Evolutionary conservation across 352 stramenopile species (phyloP), one percentile per base, ranked within the genome.

Genomic region (Globisporangium carolinianum): DNA sequence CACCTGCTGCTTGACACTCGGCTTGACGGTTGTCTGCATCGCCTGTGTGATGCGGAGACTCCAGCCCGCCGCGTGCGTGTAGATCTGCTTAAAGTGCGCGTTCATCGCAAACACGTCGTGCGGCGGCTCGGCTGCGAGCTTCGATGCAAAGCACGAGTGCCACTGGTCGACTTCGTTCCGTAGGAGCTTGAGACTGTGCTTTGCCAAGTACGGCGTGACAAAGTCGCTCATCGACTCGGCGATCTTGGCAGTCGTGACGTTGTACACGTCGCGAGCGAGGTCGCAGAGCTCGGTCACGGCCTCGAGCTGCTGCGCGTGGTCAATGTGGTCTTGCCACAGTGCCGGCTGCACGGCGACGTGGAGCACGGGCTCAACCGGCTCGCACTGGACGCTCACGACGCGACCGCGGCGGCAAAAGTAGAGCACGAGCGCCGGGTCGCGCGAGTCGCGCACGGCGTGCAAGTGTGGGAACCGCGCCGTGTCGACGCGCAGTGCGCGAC

Each of bases 121-220:
- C 14, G 85, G 85, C 12, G 85, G 85, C 48, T 86, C 76, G 1
- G 76, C 66, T 48, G 89, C 77, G 6, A 91, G 65, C 63, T 91
- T 90, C 1, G 73, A 69, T 6, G 72, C 83, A 56, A 89, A 92
- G 55, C 83, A 92, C 5, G 80, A 90, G 53, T 90, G 81, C 83
- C 83, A 92, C 58, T 89, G 83, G 61, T 83, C 76, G 1, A 92
- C 80, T 75, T 92, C 83, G 43, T 92, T 92, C 3, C 76, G 73
- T 51, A 92, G 47, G 17, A 90, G 86, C 47, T 86, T 85, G 36
- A 92, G 63, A 15, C 83, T 82, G 32, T 88, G 69, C 51, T 89
- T 88, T 0, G 80, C 78, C 18, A 89, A 76, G 18, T 80, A 69
- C 10, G 80, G 78, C 2, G 79, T 87, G 5, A 91, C 70, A 5